Evolutionary conservation across 2,329 filamentous ascomycete species (phyloP), one percentile per base, ranked within the genome.

Genomic region (Sarocladiaceae sp.): DNA sequence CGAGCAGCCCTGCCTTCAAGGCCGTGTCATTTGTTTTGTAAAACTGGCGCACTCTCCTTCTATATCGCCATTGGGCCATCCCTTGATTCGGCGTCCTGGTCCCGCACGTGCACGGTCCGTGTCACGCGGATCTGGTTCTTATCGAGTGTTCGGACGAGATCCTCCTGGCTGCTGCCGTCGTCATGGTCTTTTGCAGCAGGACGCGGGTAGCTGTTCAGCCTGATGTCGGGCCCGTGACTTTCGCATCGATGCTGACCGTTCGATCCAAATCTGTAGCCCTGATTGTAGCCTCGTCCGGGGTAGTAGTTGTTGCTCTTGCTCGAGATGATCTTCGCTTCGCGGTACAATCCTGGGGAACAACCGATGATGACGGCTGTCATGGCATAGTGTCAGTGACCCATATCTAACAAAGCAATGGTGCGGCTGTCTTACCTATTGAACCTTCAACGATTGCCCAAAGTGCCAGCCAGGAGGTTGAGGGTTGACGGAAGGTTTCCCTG

Each of bases 391-490:
- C n/a, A n/a, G n/a, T n/a, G n/a, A n/a, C n/a, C n/a, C n/a, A n/a
- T n/a, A n/a, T n/a, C n/a, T n/a, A n/a, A n/a, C n/a, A n/a, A n/a
- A n/a, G n/a, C n/a, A n/a, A n/a, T n/a, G n/a, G n/a, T n/a, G n/a
- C n/a, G n/a, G n/a, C n/a, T n/a, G n/a, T n/a, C n/a, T n/a, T 44
- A 47, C 45, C 48, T 15, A 50, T 46, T 18, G 33, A 41, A 23
- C 43, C 37, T 32, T 50, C 48, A 7, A 50, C 45, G 6, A 50
- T 47, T 4, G 32, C 48, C 48, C 45, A 46, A 6, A 50, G 33
- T 6, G 48, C 48, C 11, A 50, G 45, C 48, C 48, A 50, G 3
- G 39, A 45, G 2, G 45, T 47, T 7, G 43, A 44, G 19, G 45
- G 48, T 29, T 46, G 48, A 16, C 37, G 44, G 29, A 47, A 46